A percentile compares a stretch with the other conserved stretches of the same genome.
Evolutionary conservation across 2,329 filamentous ascomycete genomes (phyloP).

Genomic region (Talaromyces verruculosus): DNA sequence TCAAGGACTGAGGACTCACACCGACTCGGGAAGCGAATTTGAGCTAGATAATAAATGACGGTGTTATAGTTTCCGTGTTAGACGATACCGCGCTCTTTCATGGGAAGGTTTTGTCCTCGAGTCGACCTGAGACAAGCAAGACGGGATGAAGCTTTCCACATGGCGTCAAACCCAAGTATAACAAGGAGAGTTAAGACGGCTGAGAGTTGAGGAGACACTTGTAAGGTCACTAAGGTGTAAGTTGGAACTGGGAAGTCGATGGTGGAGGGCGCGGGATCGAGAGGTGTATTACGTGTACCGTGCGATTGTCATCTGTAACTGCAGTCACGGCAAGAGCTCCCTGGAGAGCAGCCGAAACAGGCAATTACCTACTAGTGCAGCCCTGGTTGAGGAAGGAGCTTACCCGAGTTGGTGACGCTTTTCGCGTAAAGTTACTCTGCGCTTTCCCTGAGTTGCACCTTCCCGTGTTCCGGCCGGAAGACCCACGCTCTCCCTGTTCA

Average conservation of each 20-base stretch:
- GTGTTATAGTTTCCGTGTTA: not conserved
- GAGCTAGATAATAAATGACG: not conserved
- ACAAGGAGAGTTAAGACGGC: not conserved
- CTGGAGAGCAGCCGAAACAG: not conserved
- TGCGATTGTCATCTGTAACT: not conserved
- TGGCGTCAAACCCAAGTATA: not conserved
- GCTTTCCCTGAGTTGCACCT: not conserved
- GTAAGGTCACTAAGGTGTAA: not conserved
- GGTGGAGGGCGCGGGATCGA: not conserved
- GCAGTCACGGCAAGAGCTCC: not conserved
- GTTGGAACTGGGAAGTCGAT: not conserved
- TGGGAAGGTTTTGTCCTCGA: not conserved
- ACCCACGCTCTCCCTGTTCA: not conserved
- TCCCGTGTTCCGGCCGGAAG: not conserved
- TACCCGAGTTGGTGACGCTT: not conserved
- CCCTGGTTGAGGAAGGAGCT: not conserved
- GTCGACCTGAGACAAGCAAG: not conserved
- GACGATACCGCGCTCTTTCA: not conserved
- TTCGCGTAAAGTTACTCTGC: slow-evolving; percentile 6
- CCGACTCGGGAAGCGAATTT: not conserved
- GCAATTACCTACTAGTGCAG: not conserved
- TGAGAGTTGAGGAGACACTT: not conserved
- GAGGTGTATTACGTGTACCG: not conserved
- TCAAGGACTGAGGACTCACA: not conserved
- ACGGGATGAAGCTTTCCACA: not conserved